phyloP scores from a whole-genome alignment of 2,329 filamentous ascomycete species.

The Monilinia aucupariae region DNA sequence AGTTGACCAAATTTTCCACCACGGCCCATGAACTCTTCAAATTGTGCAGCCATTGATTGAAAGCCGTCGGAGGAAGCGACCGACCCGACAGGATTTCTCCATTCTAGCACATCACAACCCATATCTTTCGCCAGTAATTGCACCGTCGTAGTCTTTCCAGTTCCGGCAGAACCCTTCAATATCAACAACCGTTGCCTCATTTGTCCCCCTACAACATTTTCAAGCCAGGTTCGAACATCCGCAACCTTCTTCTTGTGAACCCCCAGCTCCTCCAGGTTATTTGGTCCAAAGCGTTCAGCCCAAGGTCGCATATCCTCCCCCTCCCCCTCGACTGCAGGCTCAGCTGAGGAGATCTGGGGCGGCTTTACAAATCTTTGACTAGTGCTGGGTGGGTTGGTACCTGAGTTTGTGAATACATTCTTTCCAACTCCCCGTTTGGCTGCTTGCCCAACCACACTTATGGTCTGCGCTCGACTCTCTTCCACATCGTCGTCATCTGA shows the following conservation, averaged over 20 bases:
- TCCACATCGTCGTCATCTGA: slow-evolving; percentile 56
- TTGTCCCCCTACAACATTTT: slow-evolving; percentile 62
- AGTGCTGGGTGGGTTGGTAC: slow-evolving; percentile 31
- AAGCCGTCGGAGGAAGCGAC: slow-evolving; percentile 54
- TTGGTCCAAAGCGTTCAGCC: slow-evolving; percentile 78
- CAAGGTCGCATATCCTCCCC: slow-evolving; percentile 70
- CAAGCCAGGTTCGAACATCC: slow-evolving; percentile 80
- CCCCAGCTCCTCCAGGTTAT: slow-evolving; percentile 72
- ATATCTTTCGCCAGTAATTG: slow-evolving; percentile 72
- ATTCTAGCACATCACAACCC: slow-evolving; percentile 74
- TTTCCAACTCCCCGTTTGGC: slow-evolving; percentile 48
- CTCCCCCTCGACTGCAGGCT: slow-evolving; percentile 36
- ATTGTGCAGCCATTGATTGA: slow-evolving; percentile 69
- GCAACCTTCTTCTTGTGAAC: slow-evolving; percentile 92
- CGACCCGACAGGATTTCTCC: slow-evolving; percentile 73
- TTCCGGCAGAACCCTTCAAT: slow-evolving; percentile 84
- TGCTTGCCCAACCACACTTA: slow-evolving; percentile 52
- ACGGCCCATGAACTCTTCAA: slow-evolving; percentile 84
- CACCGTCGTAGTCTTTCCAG: slow-evolving; percentile 87
- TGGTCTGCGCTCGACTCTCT: slow-evolving; percentile 43
- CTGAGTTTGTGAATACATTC: slow-evolving; percentile 29
- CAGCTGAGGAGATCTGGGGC: slow-evolving; percentile 27
- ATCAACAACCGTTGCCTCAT: slow-evolving; percentile 69
- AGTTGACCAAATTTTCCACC: slow-evolving; percentile 76
- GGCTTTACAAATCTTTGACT: slow-evolving; percentile 50